Percentiles rank a stretch among this genome's conserved stretches.
Conservation (phyloP, 2,329 filamentous ascomycete genomes). For the Immersiporthe knoxdaviesiana region DNA sequence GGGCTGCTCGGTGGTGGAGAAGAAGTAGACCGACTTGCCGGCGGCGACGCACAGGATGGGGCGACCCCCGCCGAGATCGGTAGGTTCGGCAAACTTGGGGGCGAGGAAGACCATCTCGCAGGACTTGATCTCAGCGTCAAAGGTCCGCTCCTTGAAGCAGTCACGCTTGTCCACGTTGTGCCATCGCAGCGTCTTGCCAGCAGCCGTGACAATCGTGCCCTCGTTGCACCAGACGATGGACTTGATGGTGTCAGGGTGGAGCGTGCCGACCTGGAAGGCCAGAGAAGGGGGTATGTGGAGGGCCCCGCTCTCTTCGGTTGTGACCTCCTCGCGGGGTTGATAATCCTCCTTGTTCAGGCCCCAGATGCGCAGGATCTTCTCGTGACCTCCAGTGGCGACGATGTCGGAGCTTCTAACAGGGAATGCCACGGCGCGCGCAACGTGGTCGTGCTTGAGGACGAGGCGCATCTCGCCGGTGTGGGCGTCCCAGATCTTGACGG, state of each 20-base stretch:
- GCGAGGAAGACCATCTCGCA: slow-evolving; percentile 83
- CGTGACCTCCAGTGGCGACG: slow-evolving; percentile 89
- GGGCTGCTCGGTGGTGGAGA: slow-evolving; percentile 74
- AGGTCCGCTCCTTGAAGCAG: slow-evolving; percentile 73
- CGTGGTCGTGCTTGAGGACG: slow-evolving; percentile 89
- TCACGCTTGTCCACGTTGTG: slow-evolving; percentile 82
- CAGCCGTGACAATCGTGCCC: slow-evolving; percentile 87
- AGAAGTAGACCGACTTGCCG: slow-evolving; percentile 94
- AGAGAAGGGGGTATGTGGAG: slow-evolving; percentile 60
- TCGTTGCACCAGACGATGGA: slow-evolving; percentile 92
- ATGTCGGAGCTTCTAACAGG: slow-evolving; percentile 80
- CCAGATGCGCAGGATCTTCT: slow-evolving; percentile 95
- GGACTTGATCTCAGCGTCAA: slow-evolving; percentile 86
- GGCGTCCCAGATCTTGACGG: slow-evolving; percentile 96
- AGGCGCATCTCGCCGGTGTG: slow-evolving; percentile 88
- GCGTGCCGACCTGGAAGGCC: slow-evolving; percentile 85
- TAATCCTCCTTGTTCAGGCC: slow-evolving; percentile 67
- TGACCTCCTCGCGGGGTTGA: slow-evolving; percentile 52
- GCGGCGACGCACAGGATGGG: slow-evolving; percentile 86
- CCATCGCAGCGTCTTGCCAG: slow-evolving; percentile 92
- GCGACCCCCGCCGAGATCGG: slow-evolving; percentile 67
- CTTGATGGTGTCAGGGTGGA: slow-evolving; percentile 89
- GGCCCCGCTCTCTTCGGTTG: slow-evolving; percentile 37
- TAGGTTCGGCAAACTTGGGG: slow-evolving; percentile 58
- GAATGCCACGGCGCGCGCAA: slow-evolving; percentile 92